Conservation (phyloP, 1,139 yeast genomes). For the Arxiozyma telluris region DNA sequence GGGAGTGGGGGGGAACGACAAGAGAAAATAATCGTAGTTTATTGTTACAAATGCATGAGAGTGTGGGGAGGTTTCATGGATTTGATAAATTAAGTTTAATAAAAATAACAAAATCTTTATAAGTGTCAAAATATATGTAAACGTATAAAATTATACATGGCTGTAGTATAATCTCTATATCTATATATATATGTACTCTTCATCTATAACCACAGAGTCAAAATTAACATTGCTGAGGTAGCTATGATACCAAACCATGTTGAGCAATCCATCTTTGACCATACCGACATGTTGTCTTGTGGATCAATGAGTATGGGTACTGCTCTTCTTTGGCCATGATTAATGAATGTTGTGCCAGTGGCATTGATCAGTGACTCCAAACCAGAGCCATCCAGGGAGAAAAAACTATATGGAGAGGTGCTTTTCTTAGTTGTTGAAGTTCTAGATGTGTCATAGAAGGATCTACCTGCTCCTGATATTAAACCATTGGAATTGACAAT, state of each 20-base stretch:
- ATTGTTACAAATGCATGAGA: too few species aligned
- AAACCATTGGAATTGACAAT: constrained; percentile 25
- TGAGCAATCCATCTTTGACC: neutral
- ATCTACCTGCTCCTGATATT: constrained; percentile 22
- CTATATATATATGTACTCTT: neutral
- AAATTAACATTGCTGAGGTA: neutral
- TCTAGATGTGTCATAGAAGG: constrained; percentile 25
- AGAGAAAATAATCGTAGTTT: neutral
- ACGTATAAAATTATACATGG: too few species aligned
- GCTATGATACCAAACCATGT: neutral
- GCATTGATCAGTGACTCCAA: neutral
- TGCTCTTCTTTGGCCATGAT: neutral
- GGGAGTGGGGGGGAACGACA: neutral
- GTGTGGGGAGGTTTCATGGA: neutral
- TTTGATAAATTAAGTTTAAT: neutral
- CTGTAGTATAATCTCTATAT: too few species aligned
- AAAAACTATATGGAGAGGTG: constrained; percentile 4
- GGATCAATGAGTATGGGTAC: neutral
- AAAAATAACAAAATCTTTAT: too few species aligned
- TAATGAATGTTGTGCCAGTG: neutral
- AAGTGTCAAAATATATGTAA: too few species aligned
- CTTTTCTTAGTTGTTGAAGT: constrained; percentile 9
- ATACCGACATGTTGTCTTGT: neutral
- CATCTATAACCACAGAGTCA: neutral
- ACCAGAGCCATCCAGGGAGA: constrained; percentile 3